phyloP scores from a whole-genome alignment of 345 rosid genomes.

The Melaleuca alternifolia region DNA sequence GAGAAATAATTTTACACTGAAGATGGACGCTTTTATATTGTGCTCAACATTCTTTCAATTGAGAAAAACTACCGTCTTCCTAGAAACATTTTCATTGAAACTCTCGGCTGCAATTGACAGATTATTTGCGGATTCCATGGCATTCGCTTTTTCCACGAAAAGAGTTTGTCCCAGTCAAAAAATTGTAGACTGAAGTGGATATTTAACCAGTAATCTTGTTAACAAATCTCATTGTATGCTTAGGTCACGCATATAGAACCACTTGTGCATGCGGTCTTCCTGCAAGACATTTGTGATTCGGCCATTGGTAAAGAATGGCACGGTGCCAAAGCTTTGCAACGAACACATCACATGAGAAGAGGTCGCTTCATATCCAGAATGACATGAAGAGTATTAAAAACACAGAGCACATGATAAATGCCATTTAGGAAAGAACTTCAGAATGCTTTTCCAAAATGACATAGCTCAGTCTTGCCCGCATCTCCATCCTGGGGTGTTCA shows the following conservation, averaged over 20 bases:
- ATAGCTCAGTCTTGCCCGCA: not conserved
- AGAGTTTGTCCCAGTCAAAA: not conserved
- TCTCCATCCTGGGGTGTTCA: not conserved
- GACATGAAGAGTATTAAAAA: not conserved
- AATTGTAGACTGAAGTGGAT: conserved; percentile 25
- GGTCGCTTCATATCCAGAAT: not conserved
- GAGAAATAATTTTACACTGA: not conserved
- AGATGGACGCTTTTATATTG: no score
- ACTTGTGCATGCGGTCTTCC: not conserved
- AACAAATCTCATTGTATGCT: not conserved
- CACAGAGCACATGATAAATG: not conserved
- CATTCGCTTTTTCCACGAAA: not conserved
- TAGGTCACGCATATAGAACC: not conserved
- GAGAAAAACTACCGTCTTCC: no score
- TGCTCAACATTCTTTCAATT: no score
- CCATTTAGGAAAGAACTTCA: fast-evolving
- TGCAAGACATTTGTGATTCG: not conserved
- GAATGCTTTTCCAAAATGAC: not conserved
- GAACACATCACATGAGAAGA: not conserved
- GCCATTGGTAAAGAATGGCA: not conserved
- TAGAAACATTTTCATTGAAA: no score
- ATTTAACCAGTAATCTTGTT: not conserved
- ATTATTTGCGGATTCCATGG: not conserved
- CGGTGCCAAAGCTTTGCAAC: not conserved
- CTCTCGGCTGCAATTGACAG: no score